Percentiles rank a stretch among this genome's conserved stretches.
phyloP scores from a whole-genome alignment of 2,329 filamentous ascomycete genomes.

The Escovopsis weberi region DNA sequence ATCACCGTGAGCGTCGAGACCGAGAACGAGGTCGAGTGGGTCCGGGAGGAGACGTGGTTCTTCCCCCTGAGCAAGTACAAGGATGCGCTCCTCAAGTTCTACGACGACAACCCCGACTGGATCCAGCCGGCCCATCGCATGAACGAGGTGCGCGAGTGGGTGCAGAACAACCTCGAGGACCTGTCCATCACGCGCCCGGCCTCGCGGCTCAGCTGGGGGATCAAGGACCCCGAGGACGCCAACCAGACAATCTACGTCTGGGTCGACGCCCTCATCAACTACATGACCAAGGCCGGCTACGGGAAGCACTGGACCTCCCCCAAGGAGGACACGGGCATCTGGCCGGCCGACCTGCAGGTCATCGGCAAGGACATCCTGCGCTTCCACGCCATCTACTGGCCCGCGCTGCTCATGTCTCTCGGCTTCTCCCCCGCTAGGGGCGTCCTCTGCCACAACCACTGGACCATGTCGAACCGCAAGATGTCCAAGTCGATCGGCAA shows the following conservation, averaged over 20 bases:
- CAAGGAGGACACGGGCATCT: conserved; percentile 47
- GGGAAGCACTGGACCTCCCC: conserved; percentile 45
- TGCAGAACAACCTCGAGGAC: conserved; percentile 66
- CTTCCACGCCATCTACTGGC: conserved; percentile 98
- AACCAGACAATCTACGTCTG: conserved; percentile 94
- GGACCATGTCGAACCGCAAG: conserved; percentile 82
- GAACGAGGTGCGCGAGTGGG: conserved; percentile 64
- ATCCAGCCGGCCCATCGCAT: conserved; percentile 60
- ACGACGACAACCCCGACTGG: conserved; percentile 61
- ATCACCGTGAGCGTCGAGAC: conserved; percentile 76
- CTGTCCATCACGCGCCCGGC: conserved; percentile 77
- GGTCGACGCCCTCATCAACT: conserved; percentile 93
- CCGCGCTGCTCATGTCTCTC: conserved; percentile 82
- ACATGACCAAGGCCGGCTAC: conserved; percentile 77
- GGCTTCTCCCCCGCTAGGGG: conserved; percentile 63
- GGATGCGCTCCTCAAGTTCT: conserved; percentile 67
- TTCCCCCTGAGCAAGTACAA: conserved; percentile 77
- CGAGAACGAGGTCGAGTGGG: conserved; percentile 88
- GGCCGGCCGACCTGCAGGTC: conserved; percentile 86
- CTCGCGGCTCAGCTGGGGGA: conserved; percentile 71
- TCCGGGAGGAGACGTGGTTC: conserved; percentile 85
- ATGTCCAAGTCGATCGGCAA: conserved; percentile 97
- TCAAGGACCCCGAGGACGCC: conserved; percentile 70
- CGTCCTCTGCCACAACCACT: conserved; percentile 83
- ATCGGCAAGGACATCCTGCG: conserved; percentile 94